Base-by-base conservation (phyloP, 306 rosid genomes). In the Inga leiocalycina region DNA sequence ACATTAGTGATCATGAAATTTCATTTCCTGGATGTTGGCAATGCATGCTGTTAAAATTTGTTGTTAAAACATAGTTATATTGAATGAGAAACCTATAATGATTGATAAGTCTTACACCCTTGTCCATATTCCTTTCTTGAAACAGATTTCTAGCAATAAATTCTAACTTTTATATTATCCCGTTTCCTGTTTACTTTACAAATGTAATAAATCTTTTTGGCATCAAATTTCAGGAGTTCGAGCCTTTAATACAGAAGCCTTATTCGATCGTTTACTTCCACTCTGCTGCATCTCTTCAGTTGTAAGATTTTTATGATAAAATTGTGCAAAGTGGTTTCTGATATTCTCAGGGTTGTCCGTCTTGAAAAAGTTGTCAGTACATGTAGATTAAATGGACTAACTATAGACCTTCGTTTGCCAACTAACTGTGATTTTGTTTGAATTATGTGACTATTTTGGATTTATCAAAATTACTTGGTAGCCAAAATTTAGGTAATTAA, bases 221-320 rank as follows among this genome's bases (percentile, higher is more conserved):
- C 82, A 59, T 66, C 66, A 71, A 71, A 85, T 89, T 83, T 70
- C 97, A 97, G 99, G 98, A 97, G 88, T 97, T 97, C 67, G 99
- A 97, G 91, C 98, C 98, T 51, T 68, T 94, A 85, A 90, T 97
- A 73, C 99, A 97, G 87, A 97, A 88, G 93, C 97, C 99, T 74
- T 97, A 91, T 82, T 90, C 91, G 44, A 88, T 97, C 85, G 99
- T 97, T 72, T 94, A 97, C 84, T 89, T 94, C 86, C 99, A 94
- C 88, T 97, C 98, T 74, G 99, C 98, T 69, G 98, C 99, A 79
- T 94, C 99, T 80, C 88, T 97, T 87, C 97, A 97, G 71, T 78
- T 86, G 99, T 94, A 94, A 94, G 99, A 91, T 71, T 79, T 62
- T 54, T 16, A 48, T 77, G 57, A 74, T 78, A 66, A 52, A 79